These are phyloP conservation scores for Barbatosphaeria neglecta DNA, from an alignment of 495 filamentous ascomycete species.

Conservation along the genomic window DNA sequence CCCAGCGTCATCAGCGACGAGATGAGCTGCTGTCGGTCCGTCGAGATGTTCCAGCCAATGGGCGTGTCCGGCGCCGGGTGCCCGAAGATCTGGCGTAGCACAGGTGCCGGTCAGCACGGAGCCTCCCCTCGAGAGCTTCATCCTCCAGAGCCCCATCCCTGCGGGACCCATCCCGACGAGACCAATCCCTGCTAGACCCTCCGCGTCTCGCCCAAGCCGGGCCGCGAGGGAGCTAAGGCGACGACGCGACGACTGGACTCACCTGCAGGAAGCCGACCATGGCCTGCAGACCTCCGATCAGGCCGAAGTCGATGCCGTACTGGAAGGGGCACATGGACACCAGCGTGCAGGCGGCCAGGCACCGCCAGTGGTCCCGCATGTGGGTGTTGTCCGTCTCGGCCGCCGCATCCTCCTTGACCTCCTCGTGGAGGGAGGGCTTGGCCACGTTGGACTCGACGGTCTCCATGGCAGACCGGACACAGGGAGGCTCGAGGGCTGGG, in stretches of 20 bases:
- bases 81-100: constrained; percentile 26
- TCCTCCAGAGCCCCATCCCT: too few relatives aligned
- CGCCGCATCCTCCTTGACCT: not conserved
- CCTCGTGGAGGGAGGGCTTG: not conserved
- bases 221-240: too few relatives aligned
- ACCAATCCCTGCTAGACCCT: not conserved
- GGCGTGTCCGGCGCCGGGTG: constrained; percentile 26
- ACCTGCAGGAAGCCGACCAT: constrained; percentile 50
- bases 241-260: too few relatives aligned
- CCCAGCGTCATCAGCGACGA: constrained; percentile 50
- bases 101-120: not conserved
- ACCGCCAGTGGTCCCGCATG: constrained; percentile 26
- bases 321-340: constrained; percentile 46
- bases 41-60: constrained; percentile 43
- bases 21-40: constrained; percentile 43
- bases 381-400: not conserved
- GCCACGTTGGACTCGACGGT: not conserved
- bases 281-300: constrained; percentile 50
- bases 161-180: not conserved
- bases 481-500: too few relatives aligned
- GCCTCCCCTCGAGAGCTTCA: not conserved
- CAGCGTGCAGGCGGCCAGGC: constrained; percentile 30
- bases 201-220: not conserved
- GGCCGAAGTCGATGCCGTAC: constrained; percentile 51
- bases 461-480: not conserved